phyloP scores from a whole-genome alignment of 495 filamentous ascomycete species.

The Stereocaulon alpinum region DNA sequence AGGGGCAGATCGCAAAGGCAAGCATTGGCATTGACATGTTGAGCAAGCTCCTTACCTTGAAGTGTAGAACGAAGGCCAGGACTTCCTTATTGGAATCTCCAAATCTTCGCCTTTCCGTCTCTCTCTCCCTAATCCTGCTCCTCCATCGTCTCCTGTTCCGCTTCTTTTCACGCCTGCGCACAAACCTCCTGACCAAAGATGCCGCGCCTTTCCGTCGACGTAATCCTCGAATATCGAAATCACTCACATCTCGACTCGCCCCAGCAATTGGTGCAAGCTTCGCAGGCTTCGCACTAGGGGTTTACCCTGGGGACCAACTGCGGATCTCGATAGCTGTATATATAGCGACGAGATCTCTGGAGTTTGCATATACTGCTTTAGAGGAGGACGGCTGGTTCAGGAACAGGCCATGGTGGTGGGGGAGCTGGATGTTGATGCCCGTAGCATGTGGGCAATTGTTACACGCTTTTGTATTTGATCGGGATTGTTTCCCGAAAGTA shows the following conservation, averaged over 20 bases:
- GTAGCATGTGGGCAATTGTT: constrained; percentile 83
- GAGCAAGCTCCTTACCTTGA: neutral
- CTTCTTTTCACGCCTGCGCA: constrained; percentile 73
- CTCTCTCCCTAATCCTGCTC: constrained; percentile 72
- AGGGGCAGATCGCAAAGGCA: constrained; percentile 34
- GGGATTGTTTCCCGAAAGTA: constrained; percentile 70
- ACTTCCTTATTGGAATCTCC: constrained; percentile 53
- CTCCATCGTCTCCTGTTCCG: constrained; percentile 82
- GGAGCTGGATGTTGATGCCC: constrained; percentile 92
- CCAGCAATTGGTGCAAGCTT: constrained; percentile 81
- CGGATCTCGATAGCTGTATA: constrained; percentile 74
- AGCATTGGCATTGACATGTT: constrained; percentile 20
- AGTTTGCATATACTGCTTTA: constrained; percentile 75
- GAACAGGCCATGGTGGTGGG: constrained; percentile 78
- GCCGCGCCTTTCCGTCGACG: constrained; percentile 68
- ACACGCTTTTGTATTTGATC: constrained; percentile 86
- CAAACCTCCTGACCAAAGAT: constrained; percentile 61
- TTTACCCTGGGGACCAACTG: constrained; percentile 67
- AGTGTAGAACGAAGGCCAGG: constrained; percentile 32
- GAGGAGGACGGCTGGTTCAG: constrained; percentile 74
- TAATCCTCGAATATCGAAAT: constrained; percentile 62
- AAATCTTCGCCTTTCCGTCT: constrained; percentile 66
- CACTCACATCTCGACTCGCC: constrained; percentile 71
- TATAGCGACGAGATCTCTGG: constrained; percentile 62
- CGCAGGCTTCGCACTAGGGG: constrained; percentile 69